Percentiles rank a stretch among this genome's conserved stretches.
These are phyloP conservation scores for Stentor coeruleus DNA, from an alignment of 73 alveolate genomes.

Conservation along the genomic window DNA sequence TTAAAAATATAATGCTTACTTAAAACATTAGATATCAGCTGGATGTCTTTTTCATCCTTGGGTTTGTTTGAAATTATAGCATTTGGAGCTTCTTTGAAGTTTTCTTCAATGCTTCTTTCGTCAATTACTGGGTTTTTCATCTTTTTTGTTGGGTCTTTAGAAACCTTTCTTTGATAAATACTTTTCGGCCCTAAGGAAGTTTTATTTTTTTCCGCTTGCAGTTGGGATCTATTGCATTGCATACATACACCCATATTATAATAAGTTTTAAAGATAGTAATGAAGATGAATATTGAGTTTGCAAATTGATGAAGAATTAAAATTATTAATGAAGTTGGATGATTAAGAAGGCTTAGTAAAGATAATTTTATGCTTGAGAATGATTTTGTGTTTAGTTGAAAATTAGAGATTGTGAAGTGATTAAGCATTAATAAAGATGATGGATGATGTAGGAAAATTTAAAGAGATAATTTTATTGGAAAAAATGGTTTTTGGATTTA, in stretches of 20 bases:
- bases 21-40: background rate
- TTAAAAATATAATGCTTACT: slow-evolving; percentile 18
- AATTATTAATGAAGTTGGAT: too few relatives aligned
- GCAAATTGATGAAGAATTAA: too few relatives aligned
- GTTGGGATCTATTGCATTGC: background rate
- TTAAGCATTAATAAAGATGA: too few relatives aligned
- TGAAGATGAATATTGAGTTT: too few relatives aligned
- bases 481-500: too few relatives aligned
- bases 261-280: too few relatives aligned
- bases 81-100: slow-evolving; percentile 23
- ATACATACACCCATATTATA: background rate
- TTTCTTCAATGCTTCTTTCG: background rate
- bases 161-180: background rate
- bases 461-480: too few relatives aligned
- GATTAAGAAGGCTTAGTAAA: too few relatives aligned
- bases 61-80: slow-evolving; percentile 24
- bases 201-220: background rate
- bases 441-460: too few relatives aligned
- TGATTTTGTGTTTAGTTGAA: too few relatives aligned
- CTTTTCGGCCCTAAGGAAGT: background rate
- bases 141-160: background rate
- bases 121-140: background rate
- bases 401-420: too few relatives aligned
- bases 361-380: too few relatives aligned
- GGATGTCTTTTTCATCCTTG: slow-evolving; percentile 18